A percentile compares a stretch with the other conserved stretches of the same genome.
Evolutionary conservation across 2,329 filamentous ascomycete species (phyloP).

Genomic region (Alternaria gaisen): DNA sequence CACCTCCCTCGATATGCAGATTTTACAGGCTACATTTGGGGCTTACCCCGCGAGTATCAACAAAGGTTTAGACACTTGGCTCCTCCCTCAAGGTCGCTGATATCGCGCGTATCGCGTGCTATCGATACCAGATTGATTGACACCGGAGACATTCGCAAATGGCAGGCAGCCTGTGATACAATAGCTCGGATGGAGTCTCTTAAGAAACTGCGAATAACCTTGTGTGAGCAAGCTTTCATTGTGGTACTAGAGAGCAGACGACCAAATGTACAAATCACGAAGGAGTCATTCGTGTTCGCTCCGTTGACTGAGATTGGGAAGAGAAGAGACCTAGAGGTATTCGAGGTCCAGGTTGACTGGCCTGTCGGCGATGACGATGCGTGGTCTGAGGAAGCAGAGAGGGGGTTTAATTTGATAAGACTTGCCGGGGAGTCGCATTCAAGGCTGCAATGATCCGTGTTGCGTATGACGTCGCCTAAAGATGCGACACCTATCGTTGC

Average conservation of each 20-base stretch:
- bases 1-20: neutral
- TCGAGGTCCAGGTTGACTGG: constrained; percentile 16
- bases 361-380: constrained; percentile 1
- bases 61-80: neutral
- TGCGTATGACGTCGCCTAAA: neutral
- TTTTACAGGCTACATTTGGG: neutral
- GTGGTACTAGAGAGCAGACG: neutral
- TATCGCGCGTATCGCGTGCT: neutral
- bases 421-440: neutral
- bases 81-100: neutral
- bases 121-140: neutral
- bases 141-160: neutral
- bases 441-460: neutral
- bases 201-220: neutral
- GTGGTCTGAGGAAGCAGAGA: constrained; percentile 4
- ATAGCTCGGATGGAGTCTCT: constrained; percentile 2
- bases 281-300: constrained; percentile 3
- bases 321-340: constrained; percentile 4
- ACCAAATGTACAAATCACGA: neutral
- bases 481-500: neutral
- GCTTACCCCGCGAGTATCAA: neutral
- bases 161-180: neutral
- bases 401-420: constrained; percentile 1
- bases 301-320: neutral
- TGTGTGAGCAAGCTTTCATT: neutral